Percentiles rank a stretch among this genome's conserved stretches.
Conservation (phyloP, 306 rosid species). For the Arachis stenosperma region DNA sequence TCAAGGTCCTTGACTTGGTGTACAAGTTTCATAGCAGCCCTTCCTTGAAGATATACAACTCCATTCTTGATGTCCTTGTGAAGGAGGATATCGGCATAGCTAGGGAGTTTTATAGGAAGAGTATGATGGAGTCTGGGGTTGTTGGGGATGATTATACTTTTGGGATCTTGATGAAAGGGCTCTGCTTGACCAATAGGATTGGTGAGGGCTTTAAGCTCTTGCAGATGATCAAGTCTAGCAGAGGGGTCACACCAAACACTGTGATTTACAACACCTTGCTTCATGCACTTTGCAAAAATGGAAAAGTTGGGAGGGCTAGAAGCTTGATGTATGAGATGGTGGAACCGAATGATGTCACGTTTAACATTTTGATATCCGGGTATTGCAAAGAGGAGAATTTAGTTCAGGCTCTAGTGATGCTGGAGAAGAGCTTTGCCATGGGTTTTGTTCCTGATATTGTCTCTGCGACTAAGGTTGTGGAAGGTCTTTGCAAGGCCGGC, state of each 20-base stretch:
- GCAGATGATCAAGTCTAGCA: constrained; percentile 64
- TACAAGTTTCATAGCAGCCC: constrained; percentile 49
- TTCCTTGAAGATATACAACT: constrained; percentile 66
- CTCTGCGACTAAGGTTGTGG: constrained; percentile 62
- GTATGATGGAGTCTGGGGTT: constrained; percentile 66
- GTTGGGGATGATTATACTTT: constrained; percentile 68
- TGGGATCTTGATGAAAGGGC: constrained; percentile 78
- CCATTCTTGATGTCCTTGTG: constrained; percentile 70
- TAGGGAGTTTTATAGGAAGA: constrained; percentile 70
- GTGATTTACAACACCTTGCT: constrained; percentile 76
- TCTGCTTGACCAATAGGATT: constrained; percentile 71
- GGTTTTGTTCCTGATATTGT: constrained; percentile 74
- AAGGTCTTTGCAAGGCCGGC: constrained; percentile 62
- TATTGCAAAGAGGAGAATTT: constrained; percentile 70
- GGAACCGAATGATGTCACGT: constrained; percentile 65
- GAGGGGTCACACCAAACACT: constrained; percentile 58
- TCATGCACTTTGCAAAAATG: constrained; percentile 75
- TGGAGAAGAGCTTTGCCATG: constrained; percentile 64
- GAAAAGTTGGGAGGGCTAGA: constrained; percentile 78
- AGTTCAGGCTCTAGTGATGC: constrained; percentile 69
- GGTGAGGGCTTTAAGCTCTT: constrained; percentile 76
- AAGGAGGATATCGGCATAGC: constrained; percentile 80
- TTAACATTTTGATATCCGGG: constrained; percentile 63
- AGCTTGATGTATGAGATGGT: constrained; percentile 79
- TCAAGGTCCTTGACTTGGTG: constrained; percentile 62